Conservation (phyloP, 208 protist genomes). For the Leishmania tropica region DNA sequence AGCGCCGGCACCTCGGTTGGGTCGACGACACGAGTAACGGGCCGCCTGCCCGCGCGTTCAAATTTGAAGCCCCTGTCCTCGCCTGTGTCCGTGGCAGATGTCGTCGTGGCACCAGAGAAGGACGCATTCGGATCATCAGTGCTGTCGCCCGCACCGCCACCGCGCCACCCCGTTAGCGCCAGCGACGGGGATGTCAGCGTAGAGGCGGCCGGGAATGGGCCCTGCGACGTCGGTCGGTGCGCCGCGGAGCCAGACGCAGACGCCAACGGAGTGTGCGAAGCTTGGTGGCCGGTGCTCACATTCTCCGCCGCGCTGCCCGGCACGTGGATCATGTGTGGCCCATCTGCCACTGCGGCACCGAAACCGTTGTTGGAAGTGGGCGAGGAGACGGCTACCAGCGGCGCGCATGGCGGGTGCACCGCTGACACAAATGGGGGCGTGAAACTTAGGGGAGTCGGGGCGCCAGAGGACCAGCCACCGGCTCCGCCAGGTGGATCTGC, state of each 20-base stretch:
- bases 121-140: background rate
- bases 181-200: slow-evolving; percentile 6
- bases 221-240: background rate
- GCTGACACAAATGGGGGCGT: background rate
- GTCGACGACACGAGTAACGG: slow-evolving; percentile 7
- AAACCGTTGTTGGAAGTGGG: background rate
- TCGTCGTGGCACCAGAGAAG: background rate
- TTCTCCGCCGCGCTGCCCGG: background rate
- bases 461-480: slow-evolving; percentile 6
- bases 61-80: background rate
- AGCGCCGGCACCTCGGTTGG: slow-evolving; percentile 32
- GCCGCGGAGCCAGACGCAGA: background rate
- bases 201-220: background rate
- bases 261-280: background rate
- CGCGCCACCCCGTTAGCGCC: slow-evolving; percentile 12
- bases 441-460: background rate
- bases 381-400: background rate
- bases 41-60: background rate
- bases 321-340: background rate
- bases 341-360: background rate
- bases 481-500: background rate
- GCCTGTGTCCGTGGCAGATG: background rate
- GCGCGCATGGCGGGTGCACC: background rate
- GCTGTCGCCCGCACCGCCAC: slow-evolving; percentile 1
- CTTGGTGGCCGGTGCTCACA: background rate